These are phyloP conservation scores for Vaccinium darrowii DNA, from an alignment of 148 eudicot species.

Conservation along the genomic window DNA sequence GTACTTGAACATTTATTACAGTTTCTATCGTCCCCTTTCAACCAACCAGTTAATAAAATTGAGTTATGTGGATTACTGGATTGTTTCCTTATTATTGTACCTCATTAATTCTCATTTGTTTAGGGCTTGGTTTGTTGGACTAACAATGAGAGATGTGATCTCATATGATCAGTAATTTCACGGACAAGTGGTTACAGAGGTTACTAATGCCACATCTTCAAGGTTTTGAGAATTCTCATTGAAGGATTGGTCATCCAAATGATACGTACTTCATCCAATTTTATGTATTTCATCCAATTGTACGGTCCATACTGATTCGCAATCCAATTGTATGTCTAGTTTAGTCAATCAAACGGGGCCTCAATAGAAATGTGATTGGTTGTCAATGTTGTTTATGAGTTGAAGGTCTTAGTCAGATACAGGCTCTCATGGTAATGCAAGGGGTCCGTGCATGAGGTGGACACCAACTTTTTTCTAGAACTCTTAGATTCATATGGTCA, in stretches of 20 bases:
- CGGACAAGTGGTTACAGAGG: not conserved
- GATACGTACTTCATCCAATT: not conserved
- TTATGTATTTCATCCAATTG: not conserved
- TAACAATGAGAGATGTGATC: not conserved
- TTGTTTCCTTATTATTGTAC: not conserved
- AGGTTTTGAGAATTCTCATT: not conserved
- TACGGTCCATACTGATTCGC: not conserved
- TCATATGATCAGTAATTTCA: not conserved
- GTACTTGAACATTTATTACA: no score
- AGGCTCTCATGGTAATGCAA: not conserved
- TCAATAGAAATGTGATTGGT: not conserved
- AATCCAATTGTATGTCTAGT: not conserved
- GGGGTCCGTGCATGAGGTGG: not conserved
- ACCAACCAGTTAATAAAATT: not conserved
- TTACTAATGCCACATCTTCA: no score
- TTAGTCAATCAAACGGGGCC: not conserved
- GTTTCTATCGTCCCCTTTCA: not conserved
- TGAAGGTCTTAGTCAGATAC: not conserved
- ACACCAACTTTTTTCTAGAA: not conserved
- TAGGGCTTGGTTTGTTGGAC: not conserved
- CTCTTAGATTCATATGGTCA: not conserved
- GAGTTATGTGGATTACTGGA: not conserved
- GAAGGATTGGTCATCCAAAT: not conserved
- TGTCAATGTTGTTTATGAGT: not conserved
- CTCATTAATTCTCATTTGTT: no score